phyloP scores from a whole-genome alignment of 2,329 filamentous ascomycete species.

The Alternaria arbusti region DNA sequence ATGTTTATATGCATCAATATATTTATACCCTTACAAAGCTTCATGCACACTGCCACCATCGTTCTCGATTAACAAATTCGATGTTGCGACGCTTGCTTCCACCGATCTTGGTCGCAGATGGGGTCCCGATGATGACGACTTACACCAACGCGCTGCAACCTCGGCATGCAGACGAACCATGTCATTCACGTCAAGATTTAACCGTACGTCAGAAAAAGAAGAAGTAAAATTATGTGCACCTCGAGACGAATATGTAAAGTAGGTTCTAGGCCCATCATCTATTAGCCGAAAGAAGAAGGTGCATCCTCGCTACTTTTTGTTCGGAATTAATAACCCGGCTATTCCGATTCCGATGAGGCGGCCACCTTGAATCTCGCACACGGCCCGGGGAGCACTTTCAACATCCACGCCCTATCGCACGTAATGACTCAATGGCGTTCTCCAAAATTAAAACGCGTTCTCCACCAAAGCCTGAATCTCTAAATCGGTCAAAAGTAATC shows the following conservation, averaged over 20 bases:
- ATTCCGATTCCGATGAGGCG: neutral
- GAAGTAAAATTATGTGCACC: neutral
- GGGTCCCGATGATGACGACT: too few species aligned
- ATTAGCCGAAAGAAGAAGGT: neutral
- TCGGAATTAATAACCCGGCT: neutral
- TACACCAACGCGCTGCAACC: neutral
- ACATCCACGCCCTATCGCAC: neutral
- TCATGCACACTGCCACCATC: neutral
- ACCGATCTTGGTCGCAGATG: too few species aligned
- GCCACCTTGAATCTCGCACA: neutral
- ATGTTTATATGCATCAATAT: neutral
- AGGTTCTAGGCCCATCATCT: neutral
- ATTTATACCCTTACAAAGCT: neutral
- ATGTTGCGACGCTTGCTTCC: neutral
- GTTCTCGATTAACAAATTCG: neutral
- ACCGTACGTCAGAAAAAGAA: neutral
- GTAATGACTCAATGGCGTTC: constrained; percentile 2
- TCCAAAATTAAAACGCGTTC: neutral
- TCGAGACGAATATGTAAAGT: neutral
- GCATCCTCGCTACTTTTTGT: neutral
- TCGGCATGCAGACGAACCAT: neutral
- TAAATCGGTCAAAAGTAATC: neutral
- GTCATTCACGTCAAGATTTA: neutral
- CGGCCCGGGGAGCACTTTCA: neutral
- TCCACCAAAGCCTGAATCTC: constrained; percentile 5